A percentile compares a stretch with the other conserved stretches of the same genome.
These are phyloP conservation scores for Tolypocladium inflatum DNA, from an alignment of 2,329 filamentous ascomycete genomes.

Conservation along the genomic window DNA sequence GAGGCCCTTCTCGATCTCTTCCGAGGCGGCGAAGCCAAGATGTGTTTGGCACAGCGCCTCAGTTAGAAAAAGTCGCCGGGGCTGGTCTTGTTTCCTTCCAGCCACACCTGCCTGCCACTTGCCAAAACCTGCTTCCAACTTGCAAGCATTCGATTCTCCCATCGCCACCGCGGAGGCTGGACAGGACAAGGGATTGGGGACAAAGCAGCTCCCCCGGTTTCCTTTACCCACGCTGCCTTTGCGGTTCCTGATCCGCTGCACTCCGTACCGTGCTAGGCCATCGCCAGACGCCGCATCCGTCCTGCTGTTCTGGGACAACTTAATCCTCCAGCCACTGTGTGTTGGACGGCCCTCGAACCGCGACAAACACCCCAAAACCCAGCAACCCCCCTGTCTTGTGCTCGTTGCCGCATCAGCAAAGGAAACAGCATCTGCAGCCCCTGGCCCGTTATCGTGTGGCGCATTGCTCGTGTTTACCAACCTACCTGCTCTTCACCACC, in stretches of 20 bases:
- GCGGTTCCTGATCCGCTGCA: background rate
- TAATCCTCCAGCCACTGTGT: background rate
- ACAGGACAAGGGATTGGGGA: background rate
- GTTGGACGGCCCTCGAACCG: background rate
- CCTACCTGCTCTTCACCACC: background rate
- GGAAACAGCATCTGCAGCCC: background rate
- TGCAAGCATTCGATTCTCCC: background rate
- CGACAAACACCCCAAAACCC: background rate
- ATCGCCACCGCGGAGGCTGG: background rate
- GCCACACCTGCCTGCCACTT: background rate
- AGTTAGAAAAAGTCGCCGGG: background rate
- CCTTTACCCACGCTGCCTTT: background rate
- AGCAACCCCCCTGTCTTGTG: background rate
- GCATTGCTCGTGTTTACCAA: background rate
- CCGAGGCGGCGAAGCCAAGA: background rate
- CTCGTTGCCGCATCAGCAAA: background rate
- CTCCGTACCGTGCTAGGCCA: background rate
- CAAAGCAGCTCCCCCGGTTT: background rate
- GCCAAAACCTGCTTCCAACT: background rate
- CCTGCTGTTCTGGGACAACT: background rate
- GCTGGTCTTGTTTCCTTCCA: background rate
- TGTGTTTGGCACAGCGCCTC: background rate
- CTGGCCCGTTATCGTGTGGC: background rate
- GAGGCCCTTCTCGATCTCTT: constrained; percentile 1
- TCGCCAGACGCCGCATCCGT: background rate